Evolutionary conservation across 169 alveolate species (phyloP).

Genomic region (Plasmodium ovale): DNA sequence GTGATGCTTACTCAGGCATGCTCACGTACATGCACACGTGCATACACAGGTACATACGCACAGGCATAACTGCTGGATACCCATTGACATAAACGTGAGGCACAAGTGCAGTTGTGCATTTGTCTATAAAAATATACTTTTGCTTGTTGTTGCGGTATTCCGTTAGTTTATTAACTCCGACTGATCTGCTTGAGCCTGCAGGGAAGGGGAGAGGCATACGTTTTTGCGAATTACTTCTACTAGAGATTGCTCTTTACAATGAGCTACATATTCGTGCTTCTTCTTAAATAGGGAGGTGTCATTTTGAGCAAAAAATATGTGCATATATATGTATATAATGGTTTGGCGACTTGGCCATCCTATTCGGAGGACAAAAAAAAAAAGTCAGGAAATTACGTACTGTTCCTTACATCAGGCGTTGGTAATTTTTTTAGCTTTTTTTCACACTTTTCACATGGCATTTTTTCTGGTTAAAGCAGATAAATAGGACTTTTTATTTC

Average conservation of each 20-base stretch:
- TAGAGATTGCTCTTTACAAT: slow-evolving; percentile 2
- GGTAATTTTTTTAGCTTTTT: slow-evolving; percentile 81
- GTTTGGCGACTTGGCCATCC: neutral
- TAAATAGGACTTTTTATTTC: too few relatives aligned
- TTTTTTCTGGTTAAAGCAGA: neutral
- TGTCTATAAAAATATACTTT: slow-evolving; percentile 80
- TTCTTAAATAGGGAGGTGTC: neutral
- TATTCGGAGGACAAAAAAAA: too few relatives aligned
- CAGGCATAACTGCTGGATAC: neutral
- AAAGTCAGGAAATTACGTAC: too few relatives aligned
- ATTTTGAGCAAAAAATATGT: neutral
- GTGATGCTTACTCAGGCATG: too few relatives aligned
- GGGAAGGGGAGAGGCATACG: neutral
- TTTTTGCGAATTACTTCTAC: neutral
- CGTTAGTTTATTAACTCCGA: slow-evolving; percentile 82
- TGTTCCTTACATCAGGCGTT: slow-evolving; percentile 84
- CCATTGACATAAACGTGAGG: too few relatives aligned
- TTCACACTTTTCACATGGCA: slow-evolving; percentile 89
- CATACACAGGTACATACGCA: neutral
- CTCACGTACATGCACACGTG: neutral
- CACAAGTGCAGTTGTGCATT: too few relatives aligned
- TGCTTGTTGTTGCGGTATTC: slow-evolving; percentile 80
- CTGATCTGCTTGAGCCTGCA: slow-evolving; percentile 81
- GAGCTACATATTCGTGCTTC: neutral
- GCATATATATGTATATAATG: neutral